A percentile compares a stretch with the other conserved stretches of the same genome.
These are phyloP conservation scores for Spathaspora boniae DNA, from an alignment of 805 yeast species.

Conservation along the genomic window DNA sequence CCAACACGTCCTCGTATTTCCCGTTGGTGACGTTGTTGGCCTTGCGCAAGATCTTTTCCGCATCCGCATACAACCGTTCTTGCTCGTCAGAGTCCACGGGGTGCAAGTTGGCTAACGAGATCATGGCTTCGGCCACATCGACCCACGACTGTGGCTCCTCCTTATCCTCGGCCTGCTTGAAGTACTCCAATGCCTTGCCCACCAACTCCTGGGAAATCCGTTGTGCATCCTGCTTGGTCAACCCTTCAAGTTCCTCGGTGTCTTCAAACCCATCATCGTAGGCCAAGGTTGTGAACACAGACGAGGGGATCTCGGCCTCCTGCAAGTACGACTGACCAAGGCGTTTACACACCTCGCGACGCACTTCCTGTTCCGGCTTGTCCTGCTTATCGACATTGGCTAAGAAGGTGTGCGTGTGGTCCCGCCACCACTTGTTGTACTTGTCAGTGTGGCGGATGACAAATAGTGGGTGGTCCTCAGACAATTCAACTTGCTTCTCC, in stretches of 20 bases:
- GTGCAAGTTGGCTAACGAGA: slow-evolving; percentile 71
- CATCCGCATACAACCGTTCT: slow-evolving; percentile 60
- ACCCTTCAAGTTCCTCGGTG: slow-evolving; percentile 31
- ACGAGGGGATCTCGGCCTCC: slow-evolving; percentile 62
- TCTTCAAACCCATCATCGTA: slow-evolving; percentile 48
- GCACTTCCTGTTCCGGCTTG: slow-evolving; percentile 15
- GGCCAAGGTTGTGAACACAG: slow-evolving; percentile 50
- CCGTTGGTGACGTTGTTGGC: slow-evolving; percentile 84
- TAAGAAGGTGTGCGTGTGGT: slow-evolving; percentile 34
- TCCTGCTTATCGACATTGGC: slow-evolving; percentile 24
- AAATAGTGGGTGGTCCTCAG: slow-evolving; percentile 55
- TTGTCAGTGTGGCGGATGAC: slow-evolving; percentile 35
- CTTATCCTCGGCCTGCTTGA: slow-evolving; percentile 58
- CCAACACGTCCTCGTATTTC: slow-evolving; percentile 61
- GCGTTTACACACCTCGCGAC: slow-evolving; percentile 42
- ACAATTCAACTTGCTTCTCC: slow-evolving; percentile 36
- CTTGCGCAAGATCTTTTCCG: slow-evolving; percentile 61
- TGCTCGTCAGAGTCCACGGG: slow-evolving; percentile 67
- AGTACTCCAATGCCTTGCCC: slow-evolving; percentile 51
- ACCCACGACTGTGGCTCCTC: slow-evolving; percentile 83
- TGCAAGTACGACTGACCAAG: slow-evolving; percentile 62
- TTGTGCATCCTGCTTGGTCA: slow-evolving; percentile 42
- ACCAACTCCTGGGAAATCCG: slow-evolving; percentile 46
- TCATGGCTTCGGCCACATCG: slow-evolving; percentile 79
- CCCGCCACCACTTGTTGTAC: slow-evolving; percentile 58